These are phyloP conservation scores for Saccharum hybrid DNA, from an alignment of 202 grass and related monocot genomes.

Conservation along the genomic window DNA sequence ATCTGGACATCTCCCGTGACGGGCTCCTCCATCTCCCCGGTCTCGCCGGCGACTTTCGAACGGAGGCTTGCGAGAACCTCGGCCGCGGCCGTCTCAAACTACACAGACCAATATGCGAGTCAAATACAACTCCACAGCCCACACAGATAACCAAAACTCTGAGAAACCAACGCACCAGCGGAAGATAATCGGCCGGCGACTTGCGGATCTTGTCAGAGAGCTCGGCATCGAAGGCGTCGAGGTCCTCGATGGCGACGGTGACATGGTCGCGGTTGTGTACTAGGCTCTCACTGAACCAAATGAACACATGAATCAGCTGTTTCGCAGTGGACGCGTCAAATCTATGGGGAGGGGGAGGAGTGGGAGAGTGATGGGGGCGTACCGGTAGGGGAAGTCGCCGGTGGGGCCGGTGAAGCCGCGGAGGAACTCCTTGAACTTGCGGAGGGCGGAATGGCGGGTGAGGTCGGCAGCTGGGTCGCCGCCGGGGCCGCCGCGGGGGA, in stretches of 20 bases:
- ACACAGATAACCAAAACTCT: neutral
- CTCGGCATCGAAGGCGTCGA: constrained; percentile 89
- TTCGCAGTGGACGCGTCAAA: neutral
- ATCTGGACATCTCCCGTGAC: constrained; percentile 83
- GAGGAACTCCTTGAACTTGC: constrained; percentile 99
- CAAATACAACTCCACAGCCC: neutral
- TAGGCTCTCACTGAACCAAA: constrained; percentile 70
- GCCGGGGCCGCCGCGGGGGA: constrained; percentile 66
- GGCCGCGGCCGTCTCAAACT: constrained; percentile 83
- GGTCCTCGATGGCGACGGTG: constrained; percentile 90
- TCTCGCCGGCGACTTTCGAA: constrained; percentile 84
- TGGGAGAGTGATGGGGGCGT: neutral
- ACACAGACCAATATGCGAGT: neutral
- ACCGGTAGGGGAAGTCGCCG: constrained; percentile 97
- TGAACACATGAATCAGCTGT: constrained; percentile 10
- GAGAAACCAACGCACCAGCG: constrained; percentile 52
- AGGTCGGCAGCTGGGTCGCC: constrained; percentile 71
- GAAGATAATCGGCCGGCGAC: constrained; percentile 80
- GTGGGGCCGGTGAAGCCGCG: constrained; percentile 75
- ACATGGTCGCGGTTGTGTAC: constrained; percentile 87
- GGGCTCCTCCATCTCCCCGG: constrained; percentile 94
- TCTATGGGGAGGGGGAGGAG: neutral
- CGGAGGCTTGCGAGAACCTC: constrained; percentile 81
- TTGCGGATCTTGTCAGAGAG: constrained; percentile 90
- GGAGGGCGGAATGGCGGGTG: constrained; percentile 80